A percentile compares a stretch with the other conserved stretches of the same genome.
phyloP scores from a whole-genome alignment of 257 asterid genomes.

The Leptodermis oblonga region DNA sequence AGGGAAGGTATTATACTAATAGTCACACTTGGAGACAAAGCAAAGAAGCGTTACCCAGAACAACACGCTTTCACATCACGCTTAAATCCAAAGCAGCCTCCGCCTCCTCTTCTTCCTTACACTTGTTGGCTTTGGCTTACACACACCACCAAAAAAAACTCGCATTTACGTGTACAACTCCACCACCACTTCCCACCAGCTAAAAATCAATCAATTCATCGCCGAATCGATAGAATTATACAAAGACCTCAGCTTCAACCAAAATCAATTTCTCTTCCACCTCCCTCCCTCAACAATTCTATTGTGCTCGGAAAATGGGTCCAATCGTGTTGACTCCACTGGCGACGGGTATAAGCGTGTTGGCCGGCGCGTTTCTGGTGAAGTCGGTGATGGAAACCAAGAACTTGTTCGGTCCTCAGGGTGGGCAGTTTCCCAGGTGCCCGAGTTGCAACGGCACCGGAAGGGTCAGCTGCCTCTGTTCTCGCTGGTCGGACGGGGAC shows the following conservation, averaged over 20 bases:
- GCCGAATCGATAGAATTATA: neutral
- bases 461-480: slow-evolving; percentile 69
- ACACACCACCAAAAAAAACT: no score
- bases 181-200: neutral
- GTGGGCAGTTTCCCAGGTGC: slow-evolving; percentile 67
- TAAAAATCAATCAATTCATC: neutral
- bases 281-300: neutral
- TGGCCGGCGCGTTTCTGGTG: slow-evolving; percentile 54
- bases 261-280: slow-evolving; percentile 1
- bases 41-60: no score
- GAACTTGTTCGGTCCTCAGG: slow-evolving; percentile 41
- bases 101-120: no score
- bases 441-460: slow-evolving; percentile 88
- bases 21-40: no score
- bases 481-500: slow-evolving; percentile 96
- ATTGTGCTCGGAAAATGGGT: slow-evolving; percentile 38
- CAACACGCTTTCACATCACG: no score
- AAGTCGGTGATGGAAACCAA: slow-evolving; percentile 70
- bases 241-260: neutral
- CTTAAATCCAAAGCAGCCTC: no score
- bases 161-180: slow-evolving; percentile 8
- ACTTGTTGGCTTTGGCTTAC: no score
- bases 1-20: no score
- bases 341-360: slow-evolving; percentile 36
- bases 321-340: slow-evolving; percentile 51